Evolutionary conservation across 768 basidiomycete genomes (phyloP).

Genomic region (Panaeolus cyanescens): DNA sequence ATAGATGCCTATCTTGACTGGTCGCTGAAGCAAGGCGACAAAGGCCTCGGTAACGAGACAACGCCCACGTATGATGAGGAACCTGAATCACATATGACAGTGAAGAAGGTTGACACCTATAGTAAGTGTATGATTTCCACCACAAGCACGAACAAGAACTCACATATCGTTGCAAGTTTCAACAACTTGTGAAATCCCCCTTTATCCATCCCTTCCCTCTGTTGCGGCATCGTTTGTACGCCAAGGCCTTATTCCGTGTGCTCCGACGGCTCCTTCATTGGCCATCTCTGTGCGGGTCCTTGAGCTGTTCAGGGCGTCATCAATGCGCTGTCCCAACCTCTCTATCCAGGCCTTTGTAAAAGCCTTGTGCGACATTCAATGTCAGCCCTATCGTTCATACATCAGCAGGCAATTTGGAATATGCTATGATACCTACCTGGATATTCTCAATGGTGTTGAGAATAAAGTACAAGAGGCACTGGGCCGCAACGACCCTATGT

Average conservation of each 20-base stretch:
- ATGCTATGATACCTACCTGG: slow-evolving; percentile 25
- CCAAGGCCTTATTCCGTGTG: slow-evolving; percentile 22
- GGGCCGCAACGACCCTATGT: slow-evolving; percentile 18
- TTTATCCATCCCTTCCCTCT: too few species aligned
- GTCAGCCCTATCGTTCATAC: slow-evolving; percentile 14
- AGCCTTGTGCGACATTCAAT: slow-evolving; percentile 28
- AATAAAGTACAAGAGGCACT: slow-evolving; percentile 18
- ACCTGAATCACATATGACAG: too few species aligned
- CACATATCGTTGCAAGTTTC: too few species aligned
- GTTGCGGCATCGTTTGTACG: slow-evolving; percentile 14
- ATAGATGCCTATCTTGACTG: slow-evolving; percentile 4
- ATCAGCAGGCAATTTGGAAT: slow-evolving; percentile 21
- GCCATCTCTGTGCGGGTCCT: slow-evolving; percentile 20
- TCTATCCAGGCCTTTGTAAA: slow-evolving; percentile 26
- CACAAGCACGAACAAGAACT: too few species aligned
- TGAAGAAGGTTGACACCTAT: too few species aligned
- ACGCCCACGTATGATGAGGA: neutral
- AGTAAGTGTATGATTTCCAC: too few species aligned
- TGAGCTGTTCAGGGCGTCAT: slow-evolving; percentile 17
- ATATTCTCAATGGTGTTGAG: slow-evolving; percentile 9
- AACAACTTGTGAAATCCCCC: too few species aligned
- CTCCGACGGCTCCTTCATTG: slow-evolving; percentile 17
- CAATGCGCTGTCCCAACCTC: slow-evolving; percentile 23
- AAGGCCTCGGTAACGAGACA: neutral
- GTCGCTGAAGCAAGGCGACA: neutral